Evolutionary conservation across 495 filamentous ascomycete species (phyloP), one percentile per base, ranked within the genome.

Genomic region (Glarea lozoyensis): DNA sequence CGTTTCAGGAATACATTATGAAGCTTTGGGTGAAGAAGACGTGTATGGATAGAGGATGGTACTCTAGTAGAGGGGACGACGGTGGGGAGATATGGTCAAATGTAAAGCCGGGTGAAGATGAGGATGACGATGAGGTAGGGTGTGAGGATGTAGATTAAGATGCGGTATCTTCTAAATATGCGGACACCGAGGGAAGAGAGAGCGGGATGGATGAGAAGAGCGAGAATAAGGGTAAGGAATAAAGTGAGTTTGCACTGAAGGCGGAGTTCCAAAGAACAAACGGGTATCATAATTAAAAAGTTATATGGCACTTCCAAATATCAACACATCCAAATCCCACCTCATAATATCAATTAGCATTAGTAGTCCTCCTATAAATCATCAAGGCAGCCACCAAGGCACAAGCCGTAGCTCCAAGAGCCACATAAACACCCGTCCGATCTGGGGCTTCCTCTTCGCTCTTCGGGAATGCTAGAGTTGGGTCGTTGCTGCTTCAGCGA

Each of bases 401-500:
- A 50, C 84, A 89, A 11, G 82, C 74, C 12, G 84, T 81, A 7
- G 85, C 87, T 2, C 83, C 86, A 0, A 94, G 61, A 1, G 86
- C 88, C 57, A 96, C 79, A 52, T 92, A 94, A 56, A 93, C 66
- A 38, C 81, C 77, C 48, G 86, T 86, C 55, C 84, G 73, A 59
- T 96, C 90, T 7, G 78, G 73, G 16, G 81, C 74, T 50, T 87
- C 86, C 41, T 90, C 86, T 37, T 97, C 80, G 19, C 68, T 83
- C 58, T 85, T 88, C 2, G 92, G 89, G 58, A 90, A 93, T 6
- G 83, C 89, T 0, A 76, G 83, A 43, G 81, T 86, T 2, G 92
- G 92, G 54, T 86, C 83, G 46, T 84, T 0, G 92, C 92, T 23
- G 86, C 86, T 63, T 98, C 92, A 9, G 93, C 92, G 35, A 78